These are phyloP conservation scores for Phytophthora idaei DNA, from an alignment of 352 stramenopile genomes.

Conservation along the genomic window DNA sequence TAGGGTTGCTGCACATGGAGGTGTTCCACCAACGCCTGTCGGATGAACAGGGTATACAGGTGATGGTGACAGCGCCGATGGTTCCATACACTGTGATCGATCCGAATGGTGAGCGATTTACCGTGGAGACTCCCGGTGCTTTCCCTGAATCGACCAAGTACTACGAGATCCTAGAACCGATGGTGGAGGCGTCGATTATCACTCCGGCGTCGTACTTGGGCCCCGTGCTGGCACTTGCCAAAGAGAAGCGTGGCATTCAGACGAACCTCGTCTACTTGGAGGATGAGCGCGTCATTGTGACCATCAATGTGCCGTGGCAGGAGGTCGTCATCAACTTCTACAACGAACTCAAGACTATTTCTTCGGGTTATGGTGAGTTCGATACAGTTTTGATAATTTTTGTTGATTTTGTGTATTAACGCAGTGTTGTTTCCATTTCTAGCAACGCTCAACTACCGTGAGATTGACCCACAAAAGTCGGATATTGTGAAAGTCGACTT, in stretches of 20 bases:
- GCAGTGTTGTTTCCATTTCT: slow-evolving; percentile 7
- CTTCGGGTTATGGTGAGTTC: slow-evolving; percentile 92
- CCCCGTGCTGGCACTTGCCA: slow-evolving; percentile 94
- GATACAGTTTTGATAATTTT: neutral
- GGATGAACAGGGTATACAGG: slow-evolving; percentile 98
- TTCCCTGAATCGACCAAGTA: slow-evolving; percentile 89
- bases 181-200: slow-evolving; percentile 97
- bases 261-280: slow-evolving; percentile 96
- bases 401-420: neutral
- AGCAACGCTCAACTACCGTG: slow-evolving; percentile 94
- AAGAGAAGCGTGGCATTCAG: slow-evolving; percentile 89
- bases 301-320: slow-evolving; percentile 96
- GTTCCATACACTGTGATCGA: slow-evolving; percentile 96
- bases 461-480: slow-evolving; percentile 90
- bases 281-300: slow-evolving; percentile 94
- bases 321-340: slow-evolving; percentile 99
- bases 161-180: slow-evolving; percentile 93
- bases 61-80: slow-evolving; percentile 98
- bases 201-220: slow-evolving; percentile 95
- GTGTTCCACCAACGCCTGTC: slow-evolving; percentile 97
- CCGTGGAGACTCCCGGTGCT: slow-evolving; percentile 77
- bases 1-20: slow-evolving; percentile 98
- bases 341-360: slow-evolving; percentile 97
- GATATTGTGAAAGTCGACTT: slow-evolving; percentile 97
- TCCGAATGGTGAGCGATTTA: slow-evolving; percentile 39